Base-by-base conservation (phyloP, 2,329 filamentous ascomycete species). In the Fusarium kyushuense region DNA sequence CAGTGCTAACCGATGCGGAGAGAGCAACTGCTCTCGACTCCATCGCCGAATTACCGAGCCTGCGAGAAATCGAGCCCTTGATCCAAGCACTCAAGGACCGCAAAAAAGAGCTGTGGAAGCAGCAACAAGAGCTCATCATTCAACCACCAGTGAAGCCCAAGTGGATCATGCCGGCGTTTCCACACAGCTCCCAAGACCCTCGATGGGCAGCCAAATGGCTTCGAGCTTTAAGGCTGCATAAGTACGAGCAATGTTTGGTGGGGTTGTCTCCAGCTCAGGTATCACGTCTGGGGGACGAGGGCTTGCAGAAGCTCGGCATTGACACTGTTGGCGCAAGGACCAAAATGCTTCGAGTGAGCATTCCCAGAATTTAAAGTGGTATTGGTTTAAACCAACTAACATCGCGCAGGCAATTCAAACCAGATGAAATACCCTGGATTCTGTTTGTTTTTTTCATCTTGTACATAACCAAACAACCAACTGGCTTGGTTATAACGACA, bases 141-240 rank as follows among this genome's bases (percentile, higher is more conserved):
- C 72, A 71, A 46, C 72, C 72, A 9, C 58, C 58, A 11, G 58
- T 57, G 17, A 72, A 67, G 30, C 64, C 68, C 33, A 74, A 71
- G 59, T 73, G 71, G 71, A 51, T 60, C 17, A 73, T 73, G 67
- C 71, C 71, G 4, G 54, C 62, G 8, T 73, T 73, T 27, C 72
- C 72, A 30, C 59, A 60, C 43, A 62, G 48, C 51, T 68, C 72
- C 2, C 62, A 70, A 23, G 72, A 73, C n/a, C 67, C 72, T 36
- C 65, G 67, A 33, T 74, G 72, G 72, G 59, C 69, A 11, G 49
- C 68, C 12, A 74, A 74, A 60, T 74, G 72, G 72, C 60, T 74
- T 35, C 67, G 70, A 54, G 68, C 72, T 41, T 48, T 74, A 54
- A 73, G 72, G 35, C 49, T 74, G 25, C 72, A 74, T 58, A 74